These are phyloP conservation scores for Lachancea sp. DNA, from an alignment of 805 yeast genomes.

Conservation along the genomic window DNA sequence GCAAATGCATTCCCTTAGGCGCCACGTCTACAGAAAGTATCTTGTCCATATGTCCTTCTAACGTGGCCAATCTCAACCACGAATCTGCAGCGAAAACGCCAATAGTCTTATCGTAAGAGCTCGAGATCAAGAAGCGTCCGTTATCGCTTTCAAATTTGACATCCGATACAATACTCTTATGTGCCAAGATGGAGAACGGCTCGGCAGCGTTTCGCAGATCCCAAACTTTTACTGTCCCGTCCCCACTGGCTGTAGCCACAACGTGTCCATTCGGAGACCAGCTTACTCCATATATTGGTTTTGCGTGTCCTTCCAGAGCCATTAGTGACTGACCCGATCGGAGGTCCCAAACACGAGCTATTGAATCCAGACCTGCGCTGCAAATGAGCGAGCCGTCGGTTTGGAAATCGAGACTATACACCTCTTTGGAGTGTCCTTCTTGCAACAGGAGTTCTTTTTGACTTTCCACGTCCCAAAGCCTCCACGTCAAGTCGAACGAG, in stretches of 20 bases:
- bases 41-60: conserved; percentile 59
- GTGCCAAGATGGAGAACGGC: conserved; percentile 57
- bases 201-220: conserved; percentile 55
- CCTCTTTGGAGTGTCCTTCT: conserved; percentile 80
- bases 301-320: conserved; percentile 58
- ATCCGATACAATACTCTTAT: conserved; percentile 63
- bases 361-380: conserved; percentile 73
- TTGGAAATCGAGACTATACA: conserved; percentile 57
- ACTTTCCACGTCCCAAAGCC: conserved; percentile 67
- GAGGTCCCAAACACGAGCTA: conserved; percentile 77
- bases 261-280: conserved; percentile 76
- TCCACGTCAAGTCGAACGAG: conserved; percentile 83
- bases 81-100: conserved; percentile 61
- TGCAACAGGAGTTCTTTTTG: conserved; percentile 53
- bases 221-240: conserved; percentile 77
- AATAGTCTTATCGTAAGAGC: conserved; percentile 67
- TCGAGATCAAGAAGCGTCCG: conserved; percentile 49
- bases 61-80: conserved; percentile 52
- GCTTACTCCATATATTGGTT: conserved; percentile 61
- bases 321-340: conserved; percentile 64
- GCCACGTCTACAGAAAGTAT: conserved; percentile 64
- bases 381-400: conserved; percentile 72
- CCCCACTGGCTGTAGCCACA: conserved; percentile 79
- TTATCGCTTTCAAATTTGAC: conserved; percentile 42
- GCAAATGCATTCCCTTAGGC: conserved; percentile 37